These are phyloP conservation scores for Pneumocystis sp. DNA, from an alignment of 1,139 yeast genomes.

Conservation along the genomic window DNA sequence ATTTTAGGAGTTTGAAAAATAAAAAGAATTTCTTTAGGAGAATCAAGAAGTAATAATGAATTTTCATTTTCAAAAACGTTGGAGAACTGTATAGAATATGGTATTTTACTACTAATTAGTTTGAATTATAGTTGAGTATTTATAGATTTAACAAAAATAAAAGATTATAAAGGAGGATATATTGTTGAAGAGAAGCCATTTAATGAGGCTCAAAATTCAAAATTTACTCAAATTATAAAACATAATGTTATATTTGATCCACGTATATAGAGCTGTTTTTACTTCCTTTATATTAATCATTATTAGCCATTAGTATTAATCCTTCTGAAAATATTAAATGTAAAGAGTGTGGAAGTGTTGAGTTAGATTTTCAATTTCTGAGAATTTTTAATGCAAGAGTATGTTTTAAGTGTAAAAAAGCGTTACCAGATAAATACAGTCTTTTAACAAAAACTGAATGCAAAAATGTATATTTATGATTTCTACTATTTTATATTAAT, in stretches of 20 bases:
- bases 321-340: slow-evolving; percentile 57
- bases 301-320: slow-evolving; percentile 29
- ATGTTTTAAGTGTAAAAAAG: slow-evolving; percentile 61
- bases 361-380: slow-evolving; percentile 58
- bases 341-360: slow-evolving; percentile 58
- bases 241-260: not conserved
- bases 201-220: not conserved
- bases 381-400: slow-evolving; percentile 59
- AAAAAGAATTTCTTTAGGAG: not conserved
- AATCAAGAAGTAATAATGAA: slow-evolving; percentile 7
- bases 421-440: slow-evolving; percentile 73
- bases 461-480: slow-evolving; percentile 61
- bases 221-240: slow-evolving; percentile 17
- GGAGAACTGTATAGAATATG: slow-evolving; percentile 70
- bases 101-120: slow-evolving; percentile 8
- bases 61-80: slow-evolving; percentile 20
- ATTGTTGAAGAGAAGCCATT: slow-evolving; percentile 32
- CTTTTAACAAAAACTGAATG: slow-evolving; percentile 90
- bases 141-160: slow-evolving; percentile 62
- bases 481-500: not conserved
- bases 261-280: not conserved
- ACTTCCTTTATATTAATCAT: not conserved
- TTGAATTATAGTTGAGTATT: not conserved
- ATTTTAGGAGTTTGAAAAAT: slow-evolving; percentile 3
- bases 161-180: slow-evolving; percentile 79